Evolutionary conservation across 192 early-diverging fungal species (phyloP).

Genomic region (Backusella tarrabulga): DNA sequence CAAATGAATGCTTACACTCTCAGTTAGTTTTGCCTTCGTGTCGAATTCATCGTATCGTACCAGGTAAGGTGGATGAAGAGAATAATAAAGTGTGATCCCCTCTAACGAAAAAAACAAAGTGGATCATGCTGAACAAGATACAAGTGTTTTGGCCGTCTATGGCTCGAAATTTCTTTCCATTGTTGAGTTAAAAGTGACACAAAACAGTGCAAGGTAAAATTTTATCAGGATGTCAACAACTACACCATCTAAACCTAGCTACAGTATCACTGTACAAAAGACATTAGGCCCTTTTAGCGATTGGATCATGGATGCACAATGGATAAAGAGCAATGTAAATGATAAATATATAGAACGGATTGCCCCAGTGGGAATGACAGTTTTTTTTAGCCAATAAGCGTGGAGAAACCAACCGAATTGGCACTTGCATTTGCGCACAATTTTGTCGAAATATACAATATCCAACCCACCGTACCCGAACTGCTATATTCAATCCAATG

Average conservation of each 20-base stretch:
- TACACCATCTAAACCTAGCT: too few species aligned
- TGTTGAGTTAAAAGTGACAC: background rate
- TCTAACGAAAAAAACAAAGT: background rate
- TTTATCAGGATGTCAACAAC: too few species aligned
- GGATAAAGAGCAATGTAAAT: slow-evolving; percentile 47
- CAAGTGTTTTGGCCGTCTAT: slow-evolving; percentile 35
- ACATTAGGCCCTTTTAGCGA: slow-evolving; percentile 52
- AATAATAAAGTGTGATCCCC: too few species aligned
- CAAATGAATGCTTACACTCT: slow-evolving; percentile 36
- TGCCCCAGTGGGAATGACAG: too few species aligned
- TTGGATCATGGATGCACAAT: slow-evolving; percentile 80
- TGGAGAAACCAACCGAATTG: slow-evolving; percentile 35
- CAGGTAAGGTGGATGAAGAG: slow-evolving; percentile 35
- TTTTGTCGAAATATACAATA: slow-evolving; percentile 60
- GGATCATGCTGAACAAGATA: background rate
- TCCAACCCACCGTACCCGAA: slow-evolving; percentile 15
- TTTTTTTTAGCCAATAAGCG: background rate
- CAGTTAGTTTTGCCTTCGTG: slow-evolving; percentile 37
- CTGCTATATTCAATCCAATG: slow-evolving; percentile 52
- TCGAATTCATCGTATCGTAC: slow-evolving; percentile 51
- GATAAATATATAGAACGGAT: too few species aligned
- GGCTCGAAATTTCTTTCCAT: slow-evolving; percentile 49
- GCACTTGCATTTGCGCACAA: slow-evolving; percentile 78
- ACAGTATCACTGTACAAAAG: slow-evolving; percentile 25
- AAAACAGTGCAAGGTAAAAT: background rate